Base-by-base conservation (phyloP, 208 protist species). In the Endotrypanum monterogeii region DNA sequence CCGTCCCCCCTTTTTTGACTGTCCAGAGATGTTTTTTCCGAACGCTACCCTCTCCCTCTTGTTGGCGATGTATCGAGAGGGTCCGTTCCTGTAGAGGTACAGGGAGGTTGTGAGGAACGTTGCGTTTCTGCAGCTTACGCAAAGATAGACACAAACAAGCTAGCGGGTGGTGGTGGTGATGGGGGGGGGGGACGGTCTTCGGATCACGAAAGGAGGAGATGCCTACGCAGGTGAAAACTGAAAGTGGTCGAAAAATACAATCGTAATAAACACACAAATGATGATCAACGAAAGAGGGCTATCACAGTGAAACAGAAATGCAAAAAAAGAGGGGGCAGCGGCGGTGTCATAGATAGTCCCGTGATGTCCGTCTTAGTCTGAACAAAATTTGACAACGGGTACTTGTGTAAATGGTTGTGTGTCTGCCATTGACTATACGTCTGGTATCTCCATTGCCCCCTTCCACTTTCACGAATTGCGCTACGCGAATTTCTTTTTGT, bases 401-500 rank as follows among this genome's bases (percentile, higher is more conserved):
- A n/a, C n/a, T n/a, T n/a, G n/a, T n/a, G n/a, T n/a, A n/a, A n/a
- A n/a, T n/a, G n/a, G n/a, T n/a, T n/a, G n/a, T n/a, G n/a, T n/a
- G n/a, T n/a, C n/a, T n/a, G n/a, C n/a, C n/a, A n/a, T n/a, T n/a
- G n/a, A n/a, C n/a, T n/a, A n/a, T n/a, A n/a, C n/a, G n/a, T 71
- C 11, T 6, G n/a, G 35, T 61, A 23, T 4, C 1, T 14, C 32
- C 46, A 1, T 56, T 16, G 18, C 23, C 51, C 54, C 9, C 2
- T 67, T 46, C 57, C n/a, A 58, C 32, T 61, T 18, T 11, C 9
- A n/a, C 23, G 54, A 32, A 35, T 16, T 32, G 6, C 25, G 8
- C 30, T 67, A 80, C 46, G 28, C 25, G 11, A n/a, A 54, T 55
- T 75, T 75, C 65, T 60, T 65, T 56, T 80, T 80, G 11, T n/a